A percentile compares a stretch with the other conserved stretches of the same genome.
phyloP scores from a whole-genome alignment of 306 rosid genomes.

The Castanea sativa region DNA sequence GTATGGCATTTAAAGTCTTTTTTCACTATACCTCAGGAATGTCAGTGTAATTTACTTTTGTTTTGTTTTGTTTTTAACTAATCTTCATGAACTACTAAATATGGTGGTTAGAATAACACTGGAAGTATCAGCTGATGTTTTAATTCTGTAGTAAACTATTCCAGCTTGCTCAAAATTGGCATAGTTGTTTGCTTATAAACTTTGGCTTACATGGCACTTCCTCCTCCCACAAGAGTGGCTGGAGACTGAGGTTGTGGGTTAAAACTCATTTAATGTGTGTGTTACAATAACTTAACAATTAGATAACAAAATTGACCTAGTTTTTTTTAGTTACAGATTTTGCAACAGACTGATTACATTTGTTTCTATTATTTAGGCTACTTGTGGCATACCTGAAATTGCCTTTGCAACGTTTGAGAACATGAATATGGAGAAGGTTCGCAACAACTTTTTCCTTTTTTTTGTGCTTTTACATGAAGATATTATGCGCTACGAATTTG shows the following conservation, averaged over 20 bases:
- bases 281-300: too few relatives aligned
- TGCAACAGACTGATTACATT: slow-evolving; percentile 28
- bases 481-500: background rate
- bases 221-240: too few relatives aligned
- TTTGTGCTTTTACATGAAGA: slow-evolving; percentile 12
- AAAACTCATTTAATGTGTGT: too few relatives aligned
- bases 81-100: background rate
- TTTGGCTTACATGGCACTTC: too few relatives aligned
- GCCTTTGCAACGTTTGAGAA: slow-evolving; percentile 91
- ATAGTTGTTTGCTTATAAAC: background rate
- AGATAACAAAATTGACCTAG: too few relatives aligned
- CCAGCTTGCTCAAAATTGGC: slow-evolving; percentile 22
- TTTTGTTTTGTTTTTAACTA: background rate
- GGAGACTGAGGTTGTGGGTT: too few relatives aligned
- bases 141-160: background rate
- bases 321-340: slow-evolving; percentile 15
- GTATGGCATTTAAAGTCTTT: too few relatives aligned
- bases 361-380: slow-evolving; percentile 59
- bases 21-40: too few relatives aligned
- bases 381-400: slow-evolving; percentile 95
- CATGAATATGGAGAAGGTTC: slow-evolving; percentile 97
- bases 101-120: background rate
- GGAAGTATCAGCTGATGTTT: background rate
- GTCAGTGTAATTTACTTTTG: too few relatives aligned
- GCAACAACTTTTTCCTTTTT: slow-evolving; percentile 21